Evolutionary conservation across 2,329 filamentous ascomycete species (phyloP).

Genomic region (Paecilomyces niveus): DNA sequence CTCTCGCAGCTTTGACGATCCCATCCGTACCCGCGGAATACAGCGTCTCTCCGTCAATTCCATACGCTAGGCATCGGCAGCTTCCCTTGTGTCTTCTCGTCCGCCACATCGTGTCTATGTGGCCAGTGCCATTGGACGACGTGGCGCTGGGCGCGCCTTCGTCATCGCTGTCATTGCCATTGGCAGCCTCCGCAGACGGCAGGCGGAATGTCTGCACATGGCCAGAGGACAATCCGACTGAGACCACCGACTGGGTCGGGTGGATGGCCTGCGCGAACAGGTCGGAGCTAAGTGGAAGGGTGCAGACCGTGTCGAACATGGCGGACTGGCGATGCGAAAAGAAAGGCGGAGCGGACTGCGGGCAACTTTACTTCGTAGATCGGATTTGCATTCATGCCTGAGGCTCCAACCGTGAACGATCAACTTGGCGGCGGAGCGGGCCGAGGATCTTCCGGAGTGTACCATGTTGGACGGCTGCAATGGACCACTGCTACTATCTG

Average conservation of each 20-base stretch:
- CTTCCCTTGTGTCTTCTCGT: conserved; percentile 90
- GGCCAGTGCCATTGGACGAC: conserved; percentile 58
- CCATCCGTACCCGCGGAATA: conserved; percentile 57
- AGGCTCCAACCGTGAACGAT: not conserved
- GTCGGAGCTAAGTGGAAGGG: conserved; percentile 75
- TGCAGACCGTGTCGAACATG: conserved; percentile 92
- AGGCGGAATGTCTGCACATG: conserved; percentile 81
- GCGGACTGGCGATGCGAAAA: conserved; percentile 4
- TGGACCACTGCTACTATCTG: too few species aligned
- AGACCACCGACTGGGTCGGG: conserved; percentile 73
- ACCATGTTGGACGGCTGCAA: not conserved
- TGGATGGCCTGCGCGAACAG: conserved; percentile 86
- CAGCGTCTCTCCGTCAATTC: conserved; percentile 64
- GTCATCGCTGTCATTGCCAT: conserved; percentile 43
- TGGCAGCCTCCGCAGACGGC: conserved; percentile 48
- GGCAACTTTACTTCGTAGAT: conserved; percentile 1
- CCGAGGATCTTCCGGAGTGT: conserved; percentile 16
- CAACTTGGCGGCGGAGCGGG: conserved; percentile 6
- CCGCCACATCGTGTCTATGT: conserved; percentile 77
- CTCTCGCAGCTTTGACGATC: conserved; percentile 54
- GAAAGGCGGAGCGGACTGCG: not conserved
- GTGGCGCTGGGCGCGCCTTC: conserved; percentile 35
- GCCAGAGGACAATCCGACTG: conserved; percentile 76
- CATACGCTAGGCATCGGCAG: conserved; percentile 75
- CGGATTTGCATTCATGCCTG: conserved; percentile 5